Evolutionary conservation across 164 flowering plant species (phyloP).

Genomic region (Stephania japonica): DNA sequence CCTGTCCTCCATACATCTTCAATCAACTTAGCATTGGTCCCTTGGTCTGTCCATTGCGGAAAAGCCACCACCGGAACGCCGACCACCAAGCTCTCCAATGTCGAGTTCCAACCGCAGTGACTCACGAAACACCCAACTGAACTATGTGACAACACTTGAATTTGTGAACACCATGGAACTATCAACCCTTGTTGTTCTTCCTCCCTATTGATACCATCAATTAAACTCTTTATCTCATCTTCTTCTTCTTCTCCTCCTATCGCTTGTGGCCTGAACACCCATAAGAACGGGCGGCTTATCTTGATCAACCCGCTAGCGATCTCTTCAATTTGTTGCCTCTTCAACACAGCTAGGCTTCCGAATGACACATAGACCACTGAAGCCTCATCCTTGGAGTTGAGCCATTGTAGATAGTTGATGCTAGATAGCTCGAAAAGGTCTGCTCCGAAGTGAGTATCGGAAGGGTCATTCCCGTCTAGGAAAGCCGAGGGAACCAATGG

Average conservation of each 20-base stretch:
- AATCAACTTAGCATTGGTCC: conserved; percentile 53
- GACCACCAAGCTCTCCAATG: conserved; percentile 34
- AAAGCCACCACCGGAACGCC: conserved; percentile 54
- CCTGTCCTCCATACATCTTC: conserved; percentile 53
- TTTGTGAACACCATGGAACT: conserved; percentile 54
- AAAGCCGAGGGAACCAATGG: conserved; percentile 19
- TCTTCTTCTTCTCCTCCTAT: conserved; percentile 5
- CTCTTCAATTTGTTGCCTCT: conserved; percentile 7
- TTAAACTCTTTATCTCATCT: background rate
- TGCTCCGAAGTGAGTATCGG: conserved; percentile 6
- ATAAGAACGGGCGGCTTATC: conserved; percentile 10
- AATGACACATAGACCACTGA: conserved; percentile 16
- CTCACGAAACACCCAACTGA: conserved; percentile 55
- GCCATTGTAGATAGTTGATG: conserved; percentile 4
- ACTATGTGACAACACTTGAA: conserved; percentile 42
- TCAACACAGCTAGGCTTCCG: background rate
- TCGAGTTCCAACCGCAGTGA: conserved; percentile 79
- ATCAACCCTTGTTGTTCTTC: conserved; percentile 26
- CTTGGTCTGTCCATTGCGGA: conserved; percentile 55
- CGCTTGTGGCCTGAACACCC: conserved; percentile 12
- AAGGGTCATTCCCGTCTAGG: conserved; percentile 5
- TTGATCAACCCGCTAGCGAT: conserved; percentile 8
- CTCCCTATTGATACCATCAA: background rate
- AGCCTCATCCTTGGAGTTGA: conserved; percentile 3
- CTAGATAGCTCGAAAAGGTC: background rate